A percentile compares a stretch with the other conserved stretches of the same genome.
Evolutionary conservation across 768 basidiomycete genomes (phyloP).

Genomic region (Phlebiopsis gigantea): DNA sequence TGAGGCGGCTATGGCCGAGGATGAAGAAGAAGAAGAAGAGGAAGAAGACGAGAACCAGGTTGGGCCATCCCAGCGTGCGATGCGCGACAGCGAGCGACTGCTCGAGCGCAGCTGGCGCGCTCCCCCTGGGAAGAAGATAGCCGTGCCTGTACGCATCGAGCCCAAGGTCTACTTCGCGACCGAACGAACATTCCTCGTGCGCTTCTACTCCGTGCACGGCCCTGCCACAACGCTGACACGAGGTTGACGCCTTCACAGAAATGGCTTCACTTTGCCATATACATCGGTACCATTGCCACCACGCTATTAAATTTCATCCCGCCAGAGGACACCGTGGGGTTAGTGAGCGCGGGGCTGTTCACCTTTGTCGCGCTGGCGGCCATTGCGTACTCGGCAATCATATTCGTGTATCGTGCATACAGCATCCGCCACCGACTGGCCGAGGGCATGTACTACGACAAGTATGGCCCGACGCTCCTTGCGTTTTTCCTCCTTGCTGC

Average conservation of each 20-base stretch:
- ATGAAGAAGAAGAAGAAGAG: slow-evolving; percentile 40
- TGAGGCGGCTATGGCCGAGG: slow-evolving; percentile 29
- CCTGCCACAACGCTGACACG: background rate
- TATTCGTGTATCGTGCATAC: slow-evolving; percentile 73
- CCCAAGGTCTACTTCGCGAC: slow-evolving; percentile 98
- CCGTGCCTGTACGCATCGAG: slow-evolving; percentile 93
- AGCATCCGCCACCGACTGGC: slow-evolving; percentile 67
- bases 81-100: slow-evolving; percentile 38
- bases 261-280: slow-evolving; percentile 86
- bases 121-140: slow-evolving; percentile 82
- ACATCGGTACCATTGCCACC: slow-evolving; percentile 87
- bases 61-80: slow-evolving; percentile 11
- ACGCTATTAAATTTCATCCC: slow-evolving; percentile 83
- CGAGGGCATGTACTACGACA: slow-evolving; percentile 84
- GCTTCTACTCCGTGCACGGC: slow-evolving; percentile 25
- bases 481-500: slow-evolving; percentile 67
- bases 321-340: slow-evolving; percentile 64
- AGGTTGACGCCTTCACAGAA: slow-evolving; percentile 43
- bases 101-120: slow-evolving; percentile 70
- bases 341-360: slow-evolving; percentile 86
- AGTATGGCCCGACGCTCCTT: slow-evolving; percentile 76
- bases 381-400: slow-evolving; percentile 79
- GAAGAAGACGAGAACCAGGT: slow-evolving; percentile 34
- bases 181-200: slow-evolving; percentile 89
- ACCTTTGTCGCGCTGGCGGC: slow-evolving; percentile 85